Percentiles rank a stretch among this genome's conserved stretches.
Evolutionary conservation across 805 yeast genomes (phyloP).

Genomic region (Komagataella mondaviorum): DNA sequence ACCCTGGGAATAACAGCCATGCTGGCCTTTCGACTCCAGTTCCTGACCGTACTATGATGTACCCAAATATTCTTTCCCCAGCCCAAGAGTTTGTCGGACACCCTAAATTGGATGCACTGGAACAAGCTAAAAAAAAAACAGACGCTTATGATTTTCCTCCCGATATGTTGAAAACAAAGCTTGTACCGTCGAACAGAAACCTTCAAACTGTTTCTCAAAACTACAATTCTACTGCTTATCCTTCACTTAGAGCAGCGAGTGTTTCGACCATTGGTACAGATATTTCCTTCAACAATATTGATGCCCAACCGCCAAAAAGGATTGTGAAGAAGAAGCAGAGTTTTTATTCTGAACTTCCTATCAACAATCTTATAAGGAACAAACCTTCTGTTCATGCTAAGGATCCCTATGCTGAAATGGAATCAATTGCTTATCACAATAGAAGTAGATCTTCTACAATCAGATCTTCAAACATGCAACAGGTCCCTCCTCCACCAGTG

Average conservation of each 20-base stretch:
- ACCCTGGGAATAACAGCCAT: not conserved
- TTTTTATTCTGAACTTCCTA: constrained; percentile 50
- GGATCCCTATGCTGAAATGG: constrained; percentile 7
- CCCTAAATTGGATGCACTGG: constrained; percentile 5
- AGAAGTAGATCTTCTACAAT: constrained; percentile 1
- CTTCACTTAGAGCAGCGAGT: not conserved
- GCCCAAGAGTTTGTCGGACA: not conserved
- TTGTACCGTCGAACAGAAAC: not conserved
- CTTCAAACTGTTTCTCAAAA: not conserved
- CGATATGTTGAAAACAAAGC: constrained; percentile 23
- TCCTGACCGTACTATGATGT: not conserved
- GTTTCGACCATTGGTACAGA: not conserved
- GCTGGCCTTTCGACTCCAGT: not conserved
- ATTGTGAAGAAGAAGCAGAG: constrained; percentile 19
- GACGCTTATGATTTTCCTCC: constrained; percentile 71
- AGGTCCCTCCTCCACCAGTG: constrained; percentile 1
- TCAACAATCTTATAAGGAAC: constrained; percentile 12
- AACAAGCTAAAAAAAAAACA: constrained; percentile 35
- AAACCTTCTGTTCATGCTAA: constrained; percentile 1
- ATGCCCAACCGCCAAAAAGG: constrained; percentile 4
- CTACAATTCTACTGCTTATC: not conserved
- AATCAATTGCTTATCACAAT: not conserved
- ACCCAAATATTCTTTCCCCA: not conserved
- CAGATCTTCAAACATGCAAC: not conserved
- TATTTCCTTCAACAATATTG: not conserved